Evolutionary conservation across 345 rosid genomes (phyloP), one percentile per base, ranked within the genome.

Genomic region (Camelina neglecta): DNA sequence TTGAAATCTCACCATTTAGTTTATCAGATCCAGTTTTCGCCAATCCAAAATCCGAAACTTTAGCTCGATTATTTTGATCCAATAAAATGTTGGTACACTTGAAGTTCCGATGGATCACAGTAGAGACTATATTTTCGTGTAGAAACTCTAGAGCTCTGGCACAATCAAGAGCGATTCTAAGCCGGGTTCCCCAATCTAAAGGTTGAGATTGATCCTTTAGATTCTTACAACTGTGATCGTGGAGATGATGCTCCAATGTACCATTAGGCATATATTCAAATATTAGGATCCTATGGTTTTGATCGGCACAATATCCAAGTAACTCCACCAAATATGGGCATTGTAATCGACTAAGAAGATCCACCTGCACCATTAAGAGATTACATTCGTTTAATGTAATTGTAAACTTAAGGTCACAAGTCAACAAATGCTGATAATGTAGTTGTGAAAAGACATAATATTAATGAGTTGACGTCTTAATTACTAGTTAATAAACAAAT

Each of bases 241-340:
- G 89, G 31, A 93, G 86, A 73, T 85, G 91, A 16, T 81, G 79
- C 56, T 89, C 84, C 9, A 93, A 87, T 2, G 86, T 81, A 11
- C 93, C 94, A 56, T 86, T 86, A 5, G 96, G 85, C 97, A 91
- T 90, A 81, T 79, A 88, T 60, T 91, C 93, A 69, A 82, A 85
- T 47, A 93, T 68, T 0, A 93, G 82, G 58, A 93, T 84, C 70
- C 98, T 87, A 51, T 93, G 97, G 76, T 83, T 72, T 69, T 86
- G 91, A 83, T 93, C 98, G 38, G 98, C 98, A 81, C 98, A 93
- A 48, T 93, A 93, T 71, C 98, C 98, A 33, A 91, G 86, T 35
- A 93, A 84, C 74, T 91, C 91, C 76, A 89, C 97, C 74, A 93
- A 77, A 74, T 87, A 88, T 36, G 93, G 93, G 38, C 91, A 91